phyloP scores from a whole-genome alignment of 352 stramenopile genomes.

The Pythium guiyangense region DNA sequence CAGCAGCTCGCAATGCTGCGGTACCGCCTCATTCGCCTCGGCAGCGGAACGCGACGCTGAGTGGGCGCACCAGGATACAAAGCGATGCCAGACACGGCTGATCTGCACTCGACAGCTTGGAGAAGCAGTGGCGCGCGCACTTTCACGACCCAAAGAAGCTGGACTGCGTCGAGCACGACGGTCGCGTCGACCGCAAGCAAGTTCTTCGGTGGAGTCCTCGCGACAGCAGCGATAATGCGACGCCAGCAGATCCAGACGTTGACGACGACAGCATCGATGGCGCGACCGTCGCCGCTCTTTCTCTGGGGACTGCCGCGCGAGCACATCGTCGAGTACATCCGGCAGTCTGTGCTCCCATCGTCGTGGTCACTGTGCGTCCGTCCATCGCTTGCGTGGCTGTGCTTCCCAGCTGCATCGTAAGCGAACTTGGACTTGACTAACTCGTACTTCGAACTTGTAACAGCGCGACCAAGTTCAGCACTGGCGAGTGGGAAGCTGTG shows the following conservation, averaged over 20 bases:
- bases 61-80: neutral
- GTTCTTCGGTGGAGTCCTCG: slow-evolving; percentile 26
- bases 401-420: neutral
- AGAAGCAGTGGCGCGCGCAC: slow-evolving; percentile 42
- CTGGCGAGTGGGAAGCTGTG: slow-evolving; percentile 41
- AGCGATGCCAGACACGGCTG: neutral
- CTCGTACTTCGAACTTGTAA: neutral
- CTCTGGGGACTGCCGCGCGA: slow-evolving; percentile 65
- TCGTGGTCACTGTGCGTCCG: slow-evolving; percentile 55
- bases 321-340: slow-evolving; percentile 75
- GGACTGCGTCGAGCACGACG: slow-evolving; percentile 25
- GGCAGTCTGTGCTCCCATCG: slow-evolving; percentile 64
- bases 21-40: slow-evolving; percentile 9
- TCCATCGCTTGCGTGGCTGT: neutral
- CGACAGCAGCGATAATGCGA: neutral
- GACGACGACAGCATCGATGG: slow-evolving; percentile 2
- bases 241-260: neutral
- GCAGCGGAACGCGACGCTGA: slow-evolving; percentile 3
- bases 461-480: slow-evolving; percentile 22
- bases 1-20: neutral
- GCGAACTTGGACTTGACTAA: neutral
- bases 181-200: slow-evolving; percentile 44
- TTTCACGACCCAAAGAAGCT: slow-evolving; percentile 28
- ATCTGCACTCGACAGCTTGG: slow-evolving; percentile 20
- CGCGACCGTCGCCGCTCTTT: slow-evolving; percentile 29